Conservation (phyloP, 495 filamentous ascomycete species). For the Pyrenopolyporus hunteri region DNA sequence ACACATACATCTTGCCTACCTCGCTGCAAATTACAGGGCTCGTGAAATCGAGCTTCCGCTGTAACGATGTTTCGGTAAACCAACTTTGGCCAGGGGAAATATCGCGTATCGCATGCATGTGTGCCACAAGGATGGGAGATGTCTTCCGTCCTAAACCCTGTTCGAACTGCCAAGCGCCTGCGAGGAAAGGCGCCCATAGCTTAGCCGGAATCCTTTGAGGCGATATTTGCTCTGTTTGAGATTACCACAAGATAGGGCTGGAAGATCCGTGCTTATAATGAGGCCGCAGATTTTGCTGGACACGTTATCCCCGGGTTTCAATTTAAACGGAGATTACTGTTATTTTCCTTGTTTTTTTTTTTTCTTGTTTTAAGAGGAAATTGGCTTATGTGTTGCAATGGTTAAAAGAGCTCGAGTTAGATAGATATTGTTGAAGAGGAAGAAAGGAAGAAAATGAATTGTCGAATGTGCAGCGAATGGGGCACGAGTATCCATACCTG, state of each 20-base stretch:
- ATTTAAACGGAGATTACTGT: no score
- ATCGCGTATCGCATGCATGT: constrained; percentile 10
- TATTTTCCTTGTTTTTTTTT: no score
- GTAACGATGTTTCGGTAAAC: constrained; percentile 17
- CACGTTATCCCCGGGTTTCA: no score
- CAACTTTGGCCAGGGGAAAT: constrained; percentile 6
- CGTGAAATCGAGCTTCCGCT: constrained; percentile 8
- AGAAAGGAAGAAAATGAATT: neutral
- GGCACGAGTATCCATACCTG: no score
- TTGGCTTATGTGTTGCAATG: no score
- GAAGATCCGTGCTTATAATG: constrained; percentile 4
- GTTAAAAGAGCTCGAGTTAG: neutral
- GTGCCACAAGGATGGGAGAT: constrained; percentile 13
- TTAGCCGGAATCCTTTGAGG: constrained; percentile 19
- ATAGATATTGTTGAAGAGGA: no score
- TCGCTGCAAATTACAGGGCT: no score
- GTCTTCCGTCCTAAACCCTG: constrained; percentile 16
- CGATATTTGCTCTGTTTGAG: constrained; percentile 8
- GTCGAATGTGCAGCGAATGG: neutral
- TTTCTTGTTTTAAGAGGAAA: no score
- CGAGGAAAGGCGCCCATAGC: constrained; percentile 4
- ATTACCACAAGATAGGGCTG: constrained; percentile 15
- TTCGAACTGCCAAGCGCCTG: constrained; percentile 16
- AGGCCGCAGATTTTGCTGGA: constrained; percentile 11
- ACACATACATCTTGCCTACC: no score